Percentiles rank a stretch among this genome's conserved stretches.
Conservation (phyloP, 441 rosid species). For the Codiaeum variegatum region DNA sequence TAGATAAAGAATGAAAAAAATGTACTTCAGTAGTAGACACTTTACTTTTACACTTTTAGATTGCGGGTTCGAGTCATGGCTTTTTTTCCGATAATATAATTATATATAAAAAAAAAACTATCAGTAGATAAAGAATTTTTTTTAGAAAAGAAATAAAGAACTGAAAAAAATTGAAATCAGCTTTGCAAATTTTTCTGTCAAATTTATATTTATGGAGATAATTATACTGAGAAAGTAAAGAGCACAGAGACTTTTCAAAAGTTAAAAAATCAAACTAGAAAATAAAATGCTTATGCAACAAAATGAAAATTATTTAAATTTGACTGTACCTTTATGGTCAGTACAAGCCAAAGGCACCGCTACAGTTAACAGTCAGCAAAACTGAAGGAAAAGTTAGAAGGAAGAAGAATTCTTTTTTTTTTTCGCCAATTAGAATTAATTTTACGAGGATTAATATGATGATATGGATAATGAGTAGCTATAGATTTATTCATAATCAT, state of each 20-base stretch:
- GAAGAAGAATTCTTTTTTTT: too few species aligned
- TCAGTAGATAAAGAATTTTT: background rate
- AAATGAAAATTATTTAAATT: background rate
- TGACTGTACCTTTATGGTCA: background rate
- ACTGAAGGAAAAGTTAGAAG: too few species aligned
- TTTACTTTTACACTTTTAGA: too few species aligned
- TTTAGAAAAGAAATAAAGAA: background rate
- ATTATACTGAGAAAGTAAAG: slow-evolving; percentile 9
- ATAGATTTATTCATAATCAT: too few species aligned
- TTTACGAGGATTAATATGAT: background rate
- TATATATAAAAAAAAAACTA: too few species aligned
- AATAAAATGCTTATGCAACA: background rate
- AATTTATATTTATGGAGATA: slow-evolving; percentile 3
- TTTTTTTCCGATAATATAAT: too few species aligned
- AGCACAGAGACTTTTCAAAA: slow-evolving; percentile 2
- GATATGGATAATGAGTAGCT: slow-evolving; percentile 2
- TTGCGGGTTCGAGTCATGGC: too few species aligned
- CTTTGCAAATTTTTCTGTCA: background rate
- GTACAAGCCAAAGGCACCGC: background rate
- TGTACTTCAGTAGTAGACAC: too few species aligned
- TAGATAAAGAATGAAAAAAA: too few species aligned
- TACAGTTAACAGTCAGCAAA: too few species aligned
- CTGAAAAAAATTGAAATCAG: background rate
- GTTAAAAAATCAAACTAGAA: slow-evolving; percentile 1
- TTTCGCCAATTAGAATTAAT: too few species aligned